Conservation (phyloP, 2,329 filamentous ascomycete species). For the Stenocarpella maydis region DNA sequence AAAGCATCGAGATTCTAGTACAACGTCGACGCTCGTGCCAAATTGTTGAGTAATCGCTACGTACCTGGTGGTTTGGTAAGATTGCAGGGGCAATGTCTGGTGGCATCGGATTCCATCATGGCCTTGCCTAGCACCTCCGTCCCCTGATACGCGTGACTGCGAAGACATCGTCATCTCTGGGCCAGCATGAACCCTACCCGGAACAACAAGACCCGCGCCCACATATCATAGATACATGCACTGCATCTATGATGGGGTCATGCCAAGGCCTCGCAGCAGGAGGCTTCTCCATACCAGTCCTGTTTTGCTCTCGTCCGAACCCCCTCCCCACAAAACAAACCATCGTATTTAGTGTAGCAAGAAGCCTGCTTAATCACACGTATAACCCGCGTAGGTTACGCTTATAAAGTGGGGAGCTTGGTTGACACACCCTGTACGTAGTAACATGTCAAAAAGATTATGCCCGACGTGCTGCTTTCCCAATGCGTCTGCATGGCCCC, state of each 20-base stretch:
- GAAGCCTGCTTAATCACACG: conserved; percentile 19
- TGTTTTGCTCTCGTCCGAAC: conserved; percentile 4
- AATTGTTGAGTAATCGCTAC: background rate
- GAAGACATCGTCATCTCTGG: conserved; percentile 9
- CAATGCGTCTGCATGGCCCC: background rate
- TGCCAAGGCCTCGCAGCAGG: conserved; percentile 6
- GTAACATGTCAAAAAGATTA: conserved; percentile 4
- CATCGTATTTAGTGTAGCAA: background rate
- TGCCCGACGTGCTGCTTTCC: conserved; percentile 18
- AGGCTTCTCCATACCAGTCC: conserved; percentile 15
- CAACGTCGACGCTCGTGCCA: background rate
- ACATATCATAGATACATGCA: no score
- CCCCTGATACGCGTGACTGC: background rate
- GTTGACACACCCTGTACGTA: background rate
- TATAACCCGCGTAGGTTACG: conserved; percentile 20
- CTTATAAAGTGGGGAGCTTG: conserved; percentile 13
- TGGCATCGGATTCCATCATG: background rate
- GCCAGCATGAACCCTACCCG: background rate
- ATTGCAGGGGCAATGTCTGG: background rate
- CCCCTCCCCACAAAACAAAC: background rate
- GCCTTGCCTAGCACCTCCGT: conserved; percentile 1
- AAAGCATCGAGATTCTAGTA: conserved; percentile 19
- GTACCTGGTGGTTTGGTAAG: no score
- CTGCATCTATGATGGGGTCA: background rate
- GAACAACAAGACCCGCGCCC: no score